Percentiles rank a stretch among this genome's conserved stretches.
Evolutionary conservation across 2,329 filamentous ascomycete genomes (phyloP).

Genomic region (Colletotrichum graminicola): DNA sequence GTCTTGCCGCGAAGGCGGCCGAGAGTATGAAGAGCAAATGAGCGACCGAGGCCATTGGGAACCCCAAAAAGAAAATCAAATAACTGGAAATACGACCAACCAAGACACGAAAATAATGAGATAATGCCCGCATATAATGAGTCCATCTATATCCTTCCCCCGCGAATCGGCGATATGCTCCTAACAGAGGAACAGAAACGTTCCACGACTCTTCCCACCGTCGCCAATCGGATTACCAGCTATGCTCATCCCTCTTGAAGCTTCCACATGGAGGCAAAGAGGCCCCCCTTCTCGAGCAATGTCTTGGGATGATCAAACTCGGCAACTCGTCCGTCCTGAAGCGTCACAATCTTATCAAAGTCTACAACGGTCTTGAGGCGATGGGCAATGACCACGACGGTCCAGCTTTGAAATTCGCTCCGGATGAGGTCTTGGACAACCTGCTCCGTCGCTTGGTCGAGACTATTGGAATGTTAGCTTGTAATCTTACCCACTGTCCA

Average conservation of each 20-base stretch:
- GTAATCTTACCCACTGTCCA: slow-evolving; percentile 5
- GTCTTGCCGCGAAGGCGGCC: slow-evolving; percentile 4
- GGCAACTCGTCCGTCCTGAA: slow-evolving; percentile 24
- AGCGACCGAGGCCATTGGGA: not conserved
- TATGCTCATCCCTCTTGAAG: slow-evolving; percentile 15
- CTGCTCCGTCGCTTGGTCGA: slow-evolving; percentile 51
- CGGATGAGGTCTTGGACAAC: slow-evolving; percentile 48
- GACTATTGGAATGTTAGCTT: slow-evolving; percentile 46
- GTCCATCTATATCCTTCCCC: not conserved
- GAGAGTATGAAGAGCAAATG: slow-evolving; percentile 27
- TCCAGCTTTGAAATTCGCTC: slow-evolving; percentile 53
- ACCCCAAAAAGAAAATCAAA: not conserved
- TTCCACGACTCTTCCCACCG: not conserved
- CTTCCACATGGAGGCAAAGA: slow-evolving; percentile 30
- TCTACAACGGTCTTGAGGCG: slow-evolving; percentile 61
- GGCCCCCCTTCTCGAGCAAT: slow-evolving; percentile 13
- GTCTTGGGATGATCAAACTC: slow-evolving; percentile 24
- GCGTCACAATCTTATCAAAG: slow-evolving; percentile 60
- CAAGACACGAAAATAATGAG: not conserved
- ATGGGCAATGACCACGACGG: slow-evolving; percentile 60
- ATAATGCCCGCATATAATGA: not conserved
- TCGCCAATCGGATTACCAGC: not conserved
- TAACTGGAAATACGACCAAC: not conserved
- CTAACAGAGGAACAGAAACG: not conserved
- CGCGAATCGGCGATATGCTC: no score